Evolutionary conservation across 768 basidiomycete species (phyloP).

Genomic region (Podaxis sp.): DNA sequence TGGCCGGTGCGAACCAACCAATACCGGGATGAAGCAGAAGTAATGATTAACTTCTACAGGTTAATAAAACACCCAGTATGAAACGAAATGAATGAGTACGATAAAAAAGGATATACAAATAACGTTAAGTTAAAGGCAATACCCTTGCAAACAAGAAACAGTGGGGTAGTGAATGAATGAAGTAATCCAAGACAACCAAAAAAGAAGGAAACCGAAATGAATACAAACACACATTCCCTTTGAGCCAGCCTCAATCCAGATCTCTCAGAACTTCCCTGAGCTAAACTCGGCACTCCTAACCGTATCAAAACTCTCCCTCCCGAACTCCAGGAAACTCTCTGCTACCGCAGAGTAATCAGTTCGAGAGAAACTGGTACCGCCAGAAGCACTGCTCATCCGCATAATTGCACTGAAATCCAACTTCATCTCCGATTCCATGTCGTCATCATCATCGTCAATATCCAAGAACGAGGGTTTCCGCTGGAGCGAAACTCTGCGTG

Average conservation of each 20-base stretch:
- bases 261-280: neutral
- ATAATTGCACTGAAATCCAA: constrained; percentile 5
- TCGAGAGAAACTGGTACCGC: neutral
- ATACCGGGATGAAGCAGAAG: constrained; percentile 1
- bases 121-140: neutral
- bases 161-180: neutral
- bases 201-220: neutral
- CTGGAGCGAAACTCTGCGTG: constrained; percentile 47
- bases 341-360: constrained; percentile 5
- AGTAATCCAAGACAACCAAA: neutral
- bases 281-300: constrained; percentile 24
- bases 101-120: neutral
- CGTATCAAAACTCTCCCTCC: constrained; percentile 49
- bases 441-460: constrained; percentile 49
- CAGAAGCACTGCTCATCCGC: constrained; percentile 14
- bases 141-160: neutral
- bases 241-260: too few species aligned
- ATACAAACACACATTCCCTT: constrained; percentile 5
- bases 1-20: neutral
- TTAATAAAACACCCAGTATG: constrained; percentile 1
- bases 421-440: constrained; percentile 23
- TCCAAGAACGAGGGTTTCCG: constrained; percentile 72
- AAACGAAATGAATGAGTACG: neutral
- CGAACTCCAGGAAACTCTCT: constrained; percentile 49
- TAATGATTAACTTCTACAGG: neutral